Evolutionary conservation across 768 basidiomycete genomes (phyloP).

Genomic region (Pleurotus tuber-regium): DNA sequence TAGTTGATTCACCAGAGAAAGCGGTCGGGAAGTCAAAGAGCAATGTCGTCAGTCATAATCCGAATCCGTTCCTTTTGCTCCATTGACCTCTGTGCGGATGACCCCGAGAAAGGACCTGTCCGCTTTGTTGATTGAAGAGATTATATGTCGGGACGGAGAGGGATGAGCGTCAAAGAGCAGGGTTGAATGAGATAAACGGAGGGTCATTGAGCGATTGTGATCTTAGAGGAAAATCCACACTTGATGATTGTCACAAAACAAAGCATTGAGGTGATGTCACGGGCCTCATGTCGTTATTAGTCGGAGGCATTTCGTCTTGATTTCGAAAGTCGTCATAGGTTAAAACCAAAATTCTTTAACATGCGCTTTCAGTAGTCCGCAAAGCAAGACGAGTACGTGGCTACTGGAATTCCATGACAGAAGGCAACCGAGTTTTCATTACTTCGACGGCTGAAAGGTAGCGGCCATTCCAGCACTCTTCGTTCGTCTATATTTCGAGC

Average conservation of each 20-base stretch:
- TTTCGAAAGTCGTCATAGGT: neutral
- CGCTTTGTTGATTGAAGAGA: neutral
- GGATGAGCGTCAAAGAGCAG: neutral
- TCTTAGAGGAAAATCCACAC: neutral
- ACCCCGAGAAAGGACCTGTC: too few relatives aligned
- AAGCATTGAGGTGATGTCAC: neutral
- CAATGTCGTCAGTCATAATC: neutral
- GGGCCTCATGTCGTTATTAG: conserved; percentile 1
- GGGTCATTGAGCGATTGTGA: too few relatives aligned
- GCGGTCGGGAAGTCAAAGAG: neutral
- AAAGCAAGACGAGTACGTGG: too few relatives aligned
- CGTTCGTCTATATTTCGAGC: too few relatives aligned
- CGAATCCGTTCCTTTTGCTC: neutral
- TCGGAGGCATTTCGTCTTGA: neutral
- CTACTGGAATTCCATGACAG: too few relatives aligned
- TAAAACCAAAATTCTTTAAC: neutral
- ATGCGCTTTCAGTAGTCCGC: too few relatives aligned
- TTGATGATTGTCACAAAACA: conserved; percentile 4
- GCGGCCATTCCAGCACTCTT: too few relatives aligned
- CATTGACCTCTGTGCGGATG: neutral
- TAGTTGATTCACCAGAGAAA: conserved; percentile 1
- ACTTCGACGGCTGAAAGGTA: too few relatives aligned
- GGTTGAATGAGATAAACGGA: too few relatives aligned
- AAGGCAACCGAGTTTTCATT: too few relatives aligned
- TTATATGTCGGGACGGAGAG: neutral